phyloP scores from a whole-genome alignment of 2,329 filamentous ascomycete species.

The Ascochyta clinopodiicola region DNA sequence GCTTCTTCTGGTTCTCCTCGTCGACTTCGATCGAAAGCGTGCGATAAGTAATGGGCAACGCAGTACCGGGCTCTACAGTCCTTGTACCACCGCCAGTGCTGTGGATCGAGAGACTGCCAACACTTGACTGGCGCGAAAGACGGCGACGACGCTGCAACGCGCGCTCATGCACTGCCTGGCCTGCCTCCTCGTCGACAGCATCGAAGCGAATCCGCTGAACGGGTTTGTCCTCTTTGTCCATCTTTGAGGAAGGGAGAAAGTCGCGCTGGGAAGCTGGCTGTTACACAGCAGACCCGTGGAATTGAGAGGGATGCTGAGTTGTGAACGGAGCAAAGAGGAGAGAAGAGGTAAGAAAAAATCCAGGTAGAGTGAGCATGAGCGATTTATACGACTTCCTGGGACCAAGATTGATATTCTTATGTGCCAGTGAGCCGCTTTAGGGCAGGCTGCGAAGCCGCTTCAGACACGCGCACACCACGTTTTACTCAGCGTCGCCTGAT shows the following conservation, averaged over 20 bases:
- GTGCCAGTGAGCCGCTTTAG: slow-evolving; percentile 4
- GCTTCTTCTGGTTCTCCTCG: slow-evolving; percentile 38
- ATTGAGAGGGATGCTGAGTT: slow-evolving; percentile 4
- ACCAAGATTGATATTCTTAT: slow-evolving; percentile 10
- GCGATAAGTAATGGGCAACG: slow-evolving; percentile 53
- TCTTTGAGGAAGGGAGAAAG: slow-evolving; percentile 13
- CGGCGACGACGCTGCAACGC: slow-evolving; percentile 28
- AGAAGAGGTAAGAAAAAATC: slow-evolving; percentile 11
- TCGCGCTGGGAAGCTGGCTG: slow-evolving; percentile 12
- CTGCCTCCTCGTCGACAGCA: slow-evolving; percentile 44
- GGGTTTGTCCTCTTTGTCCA: slow-evolving; percentile 38
- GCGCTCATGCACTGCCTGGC: slow-evolving; percentile 32
- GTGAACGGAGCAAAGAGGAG: slow-evolving; percentile 9
- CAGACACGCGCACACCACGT: slow-evolving; percentile 7
- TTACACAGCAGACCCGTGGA: slow-evolving; percentile 18
- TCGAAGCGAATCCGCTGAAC: slow-evolving; percentile 28
- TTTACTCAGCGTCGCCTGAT: background rate
- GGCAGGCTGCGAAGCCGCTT: background rate
- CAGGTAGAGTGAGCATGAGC: slow-evolving; percentile 6
- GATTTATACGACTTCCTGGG: slow-evolving; percentile 15
- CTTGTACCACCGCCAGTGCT: slow-evolving; percentile 42
- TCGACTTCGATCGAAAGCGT: slow-evolving; percentile 55
- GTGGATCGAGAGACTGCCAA: slow-evolving; percentile 44
- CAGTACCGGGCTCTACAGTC: slow-evolving; percentile 51
- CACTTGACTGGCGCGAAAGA: slow-evolving; percentile 39